Base-by-base conservation (phyloP, 1,284 basidiomycete species). In the Binderoboletus segoi region DNA sequence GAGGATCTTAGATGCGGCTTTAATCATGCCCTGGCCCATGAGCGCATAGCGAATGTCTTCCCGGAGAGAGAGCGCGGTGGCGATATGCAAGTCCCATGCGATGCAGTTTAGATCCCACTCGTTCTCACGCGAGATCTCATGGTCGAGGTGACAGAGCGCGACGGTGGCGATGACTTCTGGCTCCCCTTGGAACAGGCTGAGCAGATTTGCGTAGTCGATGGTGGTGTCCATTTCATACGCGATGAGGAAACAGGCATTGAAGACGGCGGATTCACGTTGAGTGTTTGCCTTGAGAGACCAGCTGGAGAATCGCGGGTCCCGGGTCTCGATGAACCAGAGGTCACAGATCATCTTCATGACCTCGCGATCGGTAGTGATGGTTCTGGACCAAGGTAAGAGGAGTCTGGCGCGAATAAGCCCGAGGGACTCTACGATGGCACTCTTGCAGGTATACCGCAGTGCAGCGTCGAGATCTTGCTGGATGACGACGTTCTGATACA, bases 271-370 rank as follows among this genome's bases (percentile, higher is more conserved):
- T 66, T 69, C 67, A 23, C 69, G 68, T 40, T 69, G 65, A 23
- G 54, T n/a, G 12, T 38, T 55, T 40, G 23, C 35, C 3, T 23
- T 42, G 35, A 35, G n/a, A 23, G 55, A 53, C 60, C 65, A 61
- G 24, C 67, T 69, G 8, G 60, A 69, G 35, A 71, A 72, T 11
- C 50, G 37, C 5, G 59, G 52, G 16, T 71, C 63, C 3, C 57
- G 38, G 4, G 65, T 56, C 51, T 69, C 70, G 26, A 71, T 61
- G 51, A 63, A 66, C 68, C 68, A 71, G n/a, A 71, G 65, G 28
- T 66, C 53, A 51, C 65, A 69, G 48, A 69, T 68, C 61, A 69
- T 51, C 33, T 50, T 55, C 67, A 72, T 69, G 44, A 72, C 32
- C 47, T 64, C 61, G 12, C 59, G 66, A 48, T 72, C 70, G 1